phyloP scores from a whole-genome alignment of 1,139 yeast genomes.

The Scheffersomyces parashehatae region DNA sequence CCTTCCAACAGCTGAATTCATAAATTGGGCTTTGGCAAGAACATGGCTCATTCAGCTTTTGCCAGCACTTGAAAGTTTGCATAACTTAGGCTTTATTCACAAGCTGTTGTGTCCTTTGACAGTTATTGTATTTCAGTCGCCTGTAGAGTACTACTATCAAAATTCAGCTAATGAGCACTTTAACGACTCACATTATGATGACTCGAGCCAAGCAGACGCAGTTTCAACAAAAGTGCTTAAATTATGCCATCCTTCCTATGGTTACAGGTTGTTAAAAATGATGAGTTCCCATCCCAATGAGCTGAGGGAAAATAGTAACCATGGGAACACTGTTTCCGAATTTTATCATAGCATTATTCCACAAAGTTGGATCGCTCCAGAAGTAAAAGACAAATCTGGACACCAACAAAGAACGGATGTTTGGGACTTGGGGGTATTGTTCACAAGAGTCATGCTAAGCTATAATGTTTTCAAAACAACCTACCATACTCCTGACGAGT shows the following conservation, averaged over 20 bases:
- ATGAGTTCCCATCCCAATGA: slow-evolving; percentile 47
- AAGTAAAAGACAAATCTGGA: slow-evolving; percentile 42
- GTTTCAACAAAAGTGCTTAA: slow-evolving; percentile 45
- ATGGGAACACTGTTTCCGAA: slow-evolving; percentile 12
- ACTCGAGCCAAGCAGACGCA: slow-evolving; percentile 1
- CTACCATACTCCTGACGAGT: slow-evolving; percentile 62
- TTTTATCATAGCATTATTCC: slow-evolving; percentile 19
- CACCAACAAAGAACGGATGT: slow-evolving; percentile 84
- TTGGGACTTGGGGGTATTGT: slow-evolving; percentile 86
- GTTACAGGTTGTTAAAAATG: slow-evolving; percentile 66
- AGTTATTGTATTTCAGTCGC: slow-evolving; percentile 35
- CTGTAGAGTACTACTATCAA: slow-evolving; percentile 11
- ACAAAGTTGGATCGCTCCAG: slow-evolving; percentile 76
- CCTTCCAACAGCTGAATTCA: slow-evolving; percentile 64
- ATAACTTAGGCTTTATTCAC: slow-evolving; percentile 78
- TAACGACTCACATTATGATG: slow-evolving; percentile 4
- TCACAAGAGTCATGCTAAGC: slow-evolving; percentile 73
- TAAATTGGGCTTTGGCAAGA: slow-evolving; percentile 75
- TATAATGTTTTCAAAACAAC: slow-evolving; percentile 40
- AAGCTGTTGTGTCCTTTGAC: slow-evolving; percentile 65
- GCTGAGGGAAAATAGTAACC: no score
- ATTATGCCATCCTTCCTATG: slow-evolving; percentile 70
- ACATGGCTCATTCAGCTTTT: slow-evolving; percentile 85
- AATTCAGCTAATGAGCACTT: slow-evolving; percentile 5
- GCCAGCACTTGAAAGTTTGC: slow-evolving; percentile 82